Evolutionary conservation across 2,329 filamentous ascomycete species (phyloP), one percentile per base, ranked within the genome.

Genomic region (Knufia petricola): DNA sequence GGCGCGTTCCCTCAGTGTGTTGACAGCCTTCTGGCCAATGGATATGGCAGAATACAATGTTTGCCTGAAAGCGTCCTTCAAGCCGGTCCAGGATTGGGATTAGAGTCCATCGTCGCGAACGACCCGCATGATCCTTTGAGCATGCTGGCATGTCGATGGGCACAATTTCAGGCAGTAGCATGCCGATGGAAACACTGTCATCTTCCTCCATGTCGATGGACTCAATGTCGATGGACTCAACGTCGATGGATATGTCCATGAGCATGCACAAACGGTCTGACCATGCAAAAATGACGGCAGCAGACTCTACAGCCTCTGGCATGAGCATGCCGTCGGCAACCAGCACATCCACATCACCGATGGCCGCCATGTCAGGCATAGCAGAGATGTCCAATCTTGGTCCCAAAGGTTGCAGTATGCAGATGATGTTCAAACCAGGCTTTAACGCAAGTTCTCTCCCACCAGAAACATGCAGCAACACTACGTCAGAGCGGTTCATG

Each of bases 21-120:
- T 9, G 52, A 55, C 46, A 55, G 53, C 38, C 51, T 55, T 50
- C 38, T 55, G 24, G 53, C 53, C n/a, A 55, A 55, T 23, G 52
- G 52, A 32, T 21, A 48, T 13, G 52, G 53, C 10, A 45, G 46
- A 48, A 50, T 54, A n/a, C 52, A 54, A 32, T 55, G 52, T 49
- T 43, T 55, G 21, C 46, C 51, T 19, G 42, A 53, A 43, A 49
- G 23, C 20, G 39, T 54, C 26, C 50, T 54, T 38, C 36, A 54
- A 42, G 50, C 52, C 36, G 50, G 50, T 15, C 40, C 50, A 31
- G 52, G 52, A 20, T 38, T 55, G 37, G 52, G 52, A 47, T 10
- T 55, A 23, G 31, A 45, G 26, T 48, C 50, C 39, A 45, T n/a
- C 36, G 26, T 46, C 39, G 41, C 51, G 19, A 51, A 48, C 43